Evolutionary conservation across 192 early-diverging fungal species (phyloP), one percentile per base, ranked within the genome.

Genomic region (Backusella liffmaniae): DNA sequence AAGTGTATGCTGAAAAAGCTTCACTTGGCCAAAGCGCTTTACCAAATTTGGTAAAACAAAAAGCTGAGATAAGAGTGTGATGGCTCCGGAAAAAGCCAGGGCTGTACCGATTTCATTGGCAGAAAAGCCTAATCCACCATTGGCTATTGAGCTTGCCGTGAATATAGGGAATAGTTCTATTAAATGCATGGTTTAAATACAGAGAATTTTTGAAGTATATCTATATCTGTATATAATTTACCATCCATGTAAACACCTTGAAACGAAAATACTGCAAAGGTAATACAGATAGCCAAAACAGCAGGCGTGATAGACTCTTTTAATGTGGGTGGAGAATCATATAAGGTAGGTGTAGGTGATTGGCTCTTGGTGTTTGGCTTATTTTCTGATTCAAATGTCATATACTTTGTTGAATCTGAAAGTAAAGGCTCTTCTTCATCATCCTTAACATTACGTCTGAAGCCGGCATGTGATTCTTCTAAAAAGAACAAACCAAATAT

Each of bases 91-190:
- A 15, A 85, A 65, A 0, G 88, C 76, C 29, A 89, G 71, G 0
- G 86, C 84, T 16, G 80, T 66, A 0, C 89, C 89, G 49, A 89
- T 89, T 32, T 73, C 75, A 18, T 81, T 79, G 3, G 86, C 67
- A 51, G 77, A 75, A 66, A 88, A 85, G 0, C 86, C 89, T 3
- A 90, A 74, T 1, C 89, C 89, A 70, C 89, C 89, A 9, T 82
- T 78, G 18, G 44, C 51, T 18, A 79, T 73, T 37, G 66, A 59
- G 9, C 72, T 78, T 12, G 77, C 65, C 34, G 73, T 44, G 56
- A 69, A 79, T 21, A 79, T 49, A 30, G 71, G 66, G 46, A 70
- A 67, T 1, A 75, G 42, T 42, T 79, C 78, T 75, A 66, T 23
- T 35, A n/a, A 4, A n/a, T 67, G 13, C 4, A 12, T 29, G 29